Evolutionary conservation across 768 basidiomycete species (phyloP).

Genomic region (Terana coerulea): DNA sequence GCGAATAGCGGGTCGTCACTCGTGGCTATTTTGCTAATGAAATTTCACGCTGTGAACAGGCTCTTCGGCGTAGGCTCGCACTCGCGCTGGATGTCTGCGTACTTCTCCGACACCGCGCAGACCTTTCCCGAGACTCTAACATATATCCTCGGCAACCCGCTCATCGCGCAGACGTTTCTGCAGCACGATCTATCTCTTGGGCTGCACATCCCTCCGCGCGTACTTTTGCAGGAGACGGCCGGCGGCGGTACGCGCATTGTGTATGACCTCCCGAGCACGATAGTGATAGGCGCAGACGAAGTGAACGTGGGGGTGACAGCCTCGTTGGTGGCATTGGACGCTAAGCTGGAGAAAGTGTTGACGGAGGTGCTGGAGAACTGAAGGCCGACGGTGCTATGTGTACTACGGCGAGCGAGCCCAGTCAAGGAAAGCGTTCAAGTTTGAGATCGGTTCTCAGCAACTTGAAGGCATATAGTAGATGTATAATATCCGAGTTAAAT

Average conservation of each 20-base stretch:
- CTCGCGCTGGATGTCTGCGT: neutral
- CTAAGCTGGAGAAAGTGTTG: constrained; percentile 41
- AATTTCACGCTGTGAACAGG: constrained; percentile 5
- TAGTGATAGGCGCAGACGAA: constrained; percentile 26
- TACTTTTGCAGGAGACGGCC: constrained; percentile 40
- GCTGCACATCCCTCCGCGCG: constrained; percentile 42
- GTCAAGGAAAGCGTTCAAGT: neutral
- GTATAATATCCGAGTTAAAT: neutral
- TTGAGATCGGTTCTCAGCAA: too few species aligned
- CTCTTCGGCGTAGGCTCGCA: neutral
- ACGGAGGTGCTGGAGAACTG: constrained; percentile 20
- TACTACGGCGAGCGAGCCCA: neutral
- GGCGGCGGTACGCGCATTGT: constrained; percentile 39
- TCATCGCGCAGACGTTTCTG: constrained; percentile 43
- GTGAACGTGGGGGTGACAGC: constrained; percentile 30
- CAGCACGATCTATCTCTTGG: constrained; percentile 38
- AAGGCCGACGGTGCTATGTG: neutral
- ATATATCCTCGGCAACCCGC: constrained; percentile 51
- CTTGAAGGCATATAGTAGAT: neutral
- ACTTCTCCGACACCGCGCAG: neutral
- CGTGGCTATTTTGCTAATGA: constrained; percentile 1
- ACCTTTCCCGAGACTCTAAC: constrained; percentile 24
- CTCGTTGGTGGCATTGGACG: constrained; percentile 37
- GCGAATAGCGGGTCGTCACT: neutral
- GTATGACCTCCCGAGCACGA: constrained; percentile 46